A percentile compares a stretch with the other conserved stretches of the same genome.
These are phyloP conservation scores for Candida palmyrensis DNA, from an alignment of 805 yeast genomes.

Conservation along the genomic window DNA sequence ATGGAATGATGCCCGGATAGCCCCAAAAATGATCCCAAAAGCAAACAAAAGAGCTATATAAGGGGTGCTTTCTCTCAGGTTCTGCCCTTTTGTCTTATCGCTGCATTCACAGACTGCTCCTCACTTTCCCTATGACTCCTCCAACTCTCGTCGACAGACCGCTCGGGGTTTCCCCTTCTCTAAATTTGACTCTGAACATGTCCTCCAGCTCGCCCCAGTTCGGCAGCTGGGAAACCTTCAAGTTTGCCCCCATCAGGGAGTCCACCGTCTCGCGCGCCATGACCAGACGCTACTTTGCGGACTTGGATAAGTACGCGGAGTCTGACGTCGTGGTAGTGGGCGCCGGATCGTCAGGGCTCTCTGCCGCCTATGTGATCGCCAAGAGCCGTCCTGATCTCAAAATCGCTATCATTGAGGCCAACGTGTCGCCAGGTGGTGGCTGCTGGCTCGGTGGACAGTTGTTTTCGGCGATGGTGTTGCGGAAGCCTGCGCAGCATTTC, in stretches of 20 bases:
- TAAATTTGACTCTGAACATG: no score
- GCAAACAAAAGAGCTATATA: constrained; percentile 1
- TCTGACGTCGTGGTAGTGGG: constrained; percentile 73
- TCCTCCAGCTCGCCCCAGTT: no score
- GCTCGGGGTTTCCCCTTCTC: neutral
- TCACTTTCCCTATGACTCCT: constrained; percentile 24
- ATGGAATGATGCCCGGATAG: no score
- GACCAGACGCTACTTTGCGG: constrained; percentile 70
- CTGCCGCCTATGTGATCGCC: constrained; percentile 71
- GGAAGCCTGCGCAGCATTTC: constrained; percentile 74
- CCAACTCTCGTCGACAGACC: constrained; percentile 21
- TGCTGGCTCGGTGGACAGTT: constrained; percentile 75
- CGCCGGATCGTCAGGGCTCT: constrained; percentile 73
- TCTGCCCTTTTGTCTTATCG: neutral
- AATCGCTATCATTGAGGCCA: constrained; percentile 68
- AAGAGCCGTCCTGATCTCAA: constrained; percentile 71
- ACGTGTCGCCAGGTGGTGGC: constrained; percentile 79
- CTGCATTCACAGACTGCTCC: no score
- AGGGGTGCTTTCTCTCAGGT: neutral
- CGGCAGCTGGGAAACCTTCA: constrained; percentile 65
- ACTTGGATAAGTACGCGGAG: constrained; percentile 69
- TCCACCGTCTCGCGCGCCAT: constrained; percentile 76
- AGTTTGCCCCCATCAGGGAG: constrained; percentile 70
- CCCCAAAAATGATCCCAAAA: no score
- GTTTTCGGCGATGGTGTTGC: constrained; percentile 72